Base-by-base conservation (phyloP, 1,284 basidiomycete genomes). In the Flammula alnicola region DNA sequence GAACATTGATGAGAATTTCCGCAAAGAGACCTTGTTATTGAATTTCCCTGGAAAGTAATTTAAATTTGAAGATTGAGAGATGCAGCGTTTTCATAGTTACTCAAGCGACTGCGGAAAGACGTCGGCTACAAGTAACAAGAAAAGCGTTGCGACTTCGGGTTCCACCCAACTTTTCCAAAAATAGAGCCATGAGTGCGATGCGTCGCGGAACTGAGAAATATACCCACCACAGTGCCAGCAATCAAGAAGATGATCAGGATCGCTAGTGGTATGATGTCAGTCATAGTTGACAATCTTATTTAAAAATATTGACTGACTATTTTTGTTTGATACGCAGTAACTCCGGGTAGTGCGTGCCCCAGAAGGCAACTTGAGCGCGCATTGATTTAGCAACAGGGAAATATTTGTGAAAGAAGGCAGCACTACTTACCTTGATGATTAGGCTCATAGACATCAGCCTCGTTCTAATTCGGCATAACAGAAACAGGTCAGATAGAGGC, bases 161-260 rank as follows among this genome's bases (percentile, higher is more conserved):
- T 59, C 64, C 63, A 70, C 14, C 67, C 68, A 32, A 70, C 68
- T 70, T 30, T 32, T 17, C 47, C 20, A 29, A 17, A 9, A 22
- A 27, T n/a, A 35, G 20, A 39, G 22, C 7, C 40, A 30, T 32
- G 20, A 47, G 25, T 37, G 17, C 8, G n/a, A 47, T 17, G 16
- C 26, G 35, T 31, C 29, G 16, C 41, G 12, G 33, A 8, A 23
- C n/a, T 19, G 2, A 30, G 29, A 36, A 19, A 49, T 33, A 17
- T 19, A 47, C 77, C 57, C 38, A 80, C 77, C 78, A 60, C 80
- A 81, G 48, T 80, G 77, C 79, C 79, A 82, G 56, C 80, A 82
- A 59, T 83, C 78, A 11, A 83, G 62, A 16, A 81, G 62, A 14
- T 72, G 67, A 17, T 75, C 49, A n/a, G 80, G 79, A 59, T 82